Evolutionary conservation across 495 filamentous ascomycete genomes (phyloP), one percentile per base, ranked within the genome.

Genomic region (Penicilliopsis zonata): DNA sequence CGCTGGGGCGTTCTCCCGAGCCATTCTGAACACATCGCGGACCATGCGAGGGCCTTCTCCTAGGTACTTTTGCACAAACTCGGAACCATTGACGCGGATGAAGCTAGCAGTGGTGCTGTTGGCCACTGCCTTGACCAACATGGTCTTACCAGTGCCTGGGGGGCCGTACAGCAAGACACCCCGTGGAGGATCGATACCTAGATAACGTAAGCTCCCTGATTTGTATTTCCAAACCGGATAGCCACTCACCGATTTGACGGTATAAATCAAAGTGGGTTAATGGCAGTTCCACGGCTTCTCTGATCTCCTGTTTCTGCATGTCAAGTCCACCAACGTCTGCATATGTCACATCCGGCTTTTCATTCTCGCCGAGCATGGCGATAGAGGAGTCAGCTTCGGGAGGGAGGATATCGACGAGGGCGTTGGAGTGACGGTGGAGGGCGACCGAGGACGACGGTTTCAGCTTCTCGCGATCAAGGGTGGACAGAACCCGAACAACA

Each of bases 231-330:
- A n/a, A 15, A 25, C 9, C 23, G 31, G 15, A 9, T 8, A 12
- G 30, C 4, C 22, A 50, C 65, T 30, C 40, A 79, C 75, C 80
- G 37, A 95, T 95, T 61, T 95, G 87, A 62, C 82, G 88, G 69
- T 98, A 98, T 9, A 98, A 77, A 55, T 96, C 88, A 52, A 94
- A 94, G 55, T 96, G 92, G 16, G 87, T 94, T 40, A 98, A 64
- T 7, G 90, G 90, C 37, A 98, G 65, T 64, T 98, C 90, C 35
- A 98, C 90, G 12, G 90, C 90, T 59, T 98, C 90, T 33, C 92
- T 71, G 32, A 98, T 98, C 57, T 98, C 90, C 61, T 98, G 90
- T 66, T 98, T 98, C 63, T 98, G 90, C 90, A 98, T 98, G 53
- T 98, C 90, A 38, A 96, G 64, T 5, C 90, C 90, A 63, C 90